Conservation (phyloP, 2,329 filamentous ascomycete genomes). For the Stagonosporopsis vannaccii region DNA sequence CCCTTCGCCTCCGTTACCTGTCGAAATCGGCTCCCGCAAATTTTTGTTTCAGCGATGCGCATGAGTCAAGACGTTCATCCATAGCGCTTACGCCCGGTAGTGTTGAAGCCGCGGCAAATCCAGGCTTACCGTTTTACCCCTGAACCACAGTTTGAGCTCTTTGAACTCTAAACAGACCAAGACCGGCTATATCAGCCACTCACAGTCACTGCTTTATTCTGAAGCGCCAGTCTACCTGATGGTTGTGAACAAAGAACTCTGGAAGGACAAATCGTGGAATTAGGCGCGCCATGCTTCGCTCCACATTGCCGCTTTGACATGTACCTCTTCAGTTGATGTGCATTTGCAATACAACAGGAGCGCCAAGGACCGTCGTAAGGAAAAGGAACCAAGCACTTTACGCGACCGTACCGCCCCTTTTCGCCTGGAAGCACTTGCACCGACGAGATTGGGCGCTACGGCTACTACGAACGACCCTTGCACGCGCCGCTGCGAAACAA, state of each 20-base stretch:
- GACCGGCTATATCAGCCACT: slow-evolving; percentile 2
- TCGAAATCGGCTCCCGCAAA: slow-evolving; percentile 9
- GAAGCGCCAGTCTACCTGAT: background rate
- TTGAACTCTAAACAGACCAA: slow-evolving; percentile 4
- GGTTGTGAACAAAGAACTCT: background rate
- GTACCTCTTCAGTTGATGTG: slow-evolving; percentile 8
- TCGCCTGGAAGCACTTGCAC: slow-evolving; percentile 1
- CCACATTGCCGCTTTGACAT: slow-evolving; percentile 16
- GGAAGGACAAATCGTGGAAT: background rate
- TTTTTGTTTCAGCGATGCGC: slow-evolving; percentile 15
- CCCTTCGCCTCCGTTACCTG: slow-evolving; percentile 1
- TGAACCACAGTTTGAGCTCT: slow-evolving; percentile 10
- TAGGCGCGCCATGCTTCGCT: slow-evolving; percentile 17
- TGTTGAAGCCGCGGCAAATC: slow-evolving; percentile 6
- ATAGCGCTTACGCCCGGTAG: slow-evolving; percentile 12
- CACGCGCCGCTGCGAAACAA: background rate
- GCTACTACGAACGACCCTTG: background rate
- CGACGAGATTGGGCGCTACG: background rate
- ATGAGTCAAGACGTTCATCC: slow-evolving; percentile 9
- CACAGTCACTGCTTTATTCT: slow-evolving; percentile 2
- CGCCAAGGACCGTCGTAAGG: slow-evolving; percentile 12
- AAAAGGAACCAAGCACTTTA: slow-evolving; percentile 5
- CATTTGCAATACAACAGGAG: slow-evolving; percentile 11
- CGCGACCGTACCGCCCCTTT: slow-evolving; percentile 7
- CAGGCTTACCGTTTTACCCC: slow-evolving; percentile 13